Evolutionary conservation across 225 moss, liverwort and hornwort species (phyloP).

Genomic region (Marchantia paleacea): DNA sequence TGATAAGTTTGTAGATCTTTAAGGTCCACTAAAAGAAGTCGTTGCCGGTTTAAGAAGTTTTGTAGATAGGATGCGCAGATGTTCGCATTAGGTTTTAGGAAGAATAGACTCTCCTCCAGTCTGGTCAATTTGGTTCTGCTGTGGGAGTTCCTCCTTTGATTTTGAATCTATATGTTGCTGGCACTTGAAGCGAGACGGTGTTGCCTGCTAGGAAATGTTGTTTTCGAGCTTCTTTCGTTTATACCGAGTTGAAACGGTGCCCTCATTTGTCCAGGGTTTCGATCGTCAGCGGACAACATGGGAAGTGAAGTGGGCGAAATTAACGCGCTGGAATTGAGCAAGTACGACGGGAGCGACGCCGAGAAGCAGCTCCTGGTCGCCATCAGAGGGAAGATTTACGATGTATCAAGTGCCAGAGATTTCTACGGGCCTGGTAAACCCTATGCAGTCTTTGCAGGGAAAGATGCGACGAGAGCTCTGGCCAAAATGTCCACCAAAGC

Average conservation of each 20-base stretch:
- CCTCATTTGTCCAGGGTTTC: not conserved
- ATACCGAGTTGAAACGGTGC: not conserved
- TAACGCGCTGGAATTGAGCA: slow-evolving; percentile 47
- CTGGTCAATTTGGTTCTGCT: too few relatives aligned
- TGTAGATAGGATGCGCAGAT: too few relatives aligned
- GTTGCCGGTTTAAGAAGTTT: too few relatives aligned
- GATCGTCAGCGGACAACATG: slow-evolving; percentile 1
- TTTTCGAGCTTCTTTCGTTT: too few relatives aligned
- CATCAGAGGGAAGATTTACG: slow-evolving; percentile 70
- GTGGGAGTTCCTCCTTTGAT: too few relatives aligned
- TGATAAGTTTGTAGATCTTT: too few relatives aligned
- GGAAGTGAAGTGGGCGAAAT: slow-evolving; percentile 21
- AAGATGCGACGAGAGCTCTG: slow-evolving; percentile 79
- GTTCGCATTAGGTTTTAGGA: too few relatives aligned
- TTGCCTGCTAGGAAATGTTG: too few relatives aligned
- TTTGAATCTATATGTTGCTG: too few relatives aligned
- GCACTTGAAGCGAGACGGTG: too few relatives aligned
- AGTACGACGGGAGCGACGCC: slow-evolving; percentile 60
- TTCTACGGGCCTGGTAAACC: slow-evolving; percentile 85
- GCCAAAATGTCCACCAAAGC: slow-evolving; percentile 84
- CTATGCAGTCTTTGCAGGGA: slow-evolving; percentile 76
- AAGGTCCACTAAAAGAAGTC: too few relatives aligned
- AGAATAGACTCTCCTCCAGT: too few relatives aligned
- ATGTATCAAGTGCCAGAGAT: slow-evolving; percentile 61
- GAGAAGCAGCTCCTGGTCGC: slow-evolving; percentile 67